These are phyloP conservation scores for Nakaseomyces nivariensis DNA, from an alignment of 1,139 yeast genomes.

Conservation along the genomic window DNA sequence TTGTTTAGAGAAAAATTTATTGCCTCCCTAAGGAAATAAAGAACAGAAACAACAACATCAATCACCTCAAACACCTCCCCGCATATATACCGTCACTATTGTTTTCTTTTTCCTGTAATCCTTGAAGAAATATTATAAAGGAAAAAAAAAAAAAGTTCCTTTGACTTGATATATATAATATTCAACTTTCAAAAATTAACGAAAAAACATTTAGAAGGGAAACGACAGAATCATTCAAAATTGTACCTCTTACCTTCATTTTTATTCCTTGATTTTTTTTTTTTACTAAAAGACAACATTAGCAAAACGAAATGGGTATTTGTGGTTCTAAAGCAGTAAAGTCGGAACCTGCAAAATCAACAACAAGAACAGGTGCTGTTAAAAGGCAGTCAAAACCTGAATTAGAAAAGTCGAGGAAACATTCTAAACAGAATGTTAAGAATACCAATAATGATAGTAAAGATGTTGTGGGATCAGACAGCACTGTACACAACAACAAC, in stretches of 20 bases:
- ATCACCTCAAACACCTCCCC: no score
- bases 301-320: neutral
- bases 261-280: no score
- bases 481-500: neutral
- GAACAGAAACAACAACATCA: no score
- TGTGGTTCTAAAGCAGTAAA: constrained; percentile 1
- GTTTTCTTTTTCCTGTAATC: no score
- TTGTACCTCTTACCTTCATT: no score
- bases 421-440: neutral
- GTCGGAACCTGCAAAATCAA: neutral
- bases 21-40: no score
- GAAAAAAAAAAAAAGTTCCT: no score
- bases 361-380: neutral
- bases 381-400: neutral
- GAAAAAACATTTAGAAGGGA: neutral
- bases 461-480: neutral
- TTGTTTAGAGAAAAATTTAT: no score
- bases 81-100: no score
- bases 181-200: neutral
- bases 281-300: neutral
- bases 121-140: no score
- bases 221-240: no score
- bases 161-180: no score
- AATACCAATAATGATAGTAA: neutral
- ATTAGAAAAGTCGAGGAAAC: neutral